phyloP scores from a whole-genome alignment of 441 rosid species.

The Biscutella laevigata region DNA sequence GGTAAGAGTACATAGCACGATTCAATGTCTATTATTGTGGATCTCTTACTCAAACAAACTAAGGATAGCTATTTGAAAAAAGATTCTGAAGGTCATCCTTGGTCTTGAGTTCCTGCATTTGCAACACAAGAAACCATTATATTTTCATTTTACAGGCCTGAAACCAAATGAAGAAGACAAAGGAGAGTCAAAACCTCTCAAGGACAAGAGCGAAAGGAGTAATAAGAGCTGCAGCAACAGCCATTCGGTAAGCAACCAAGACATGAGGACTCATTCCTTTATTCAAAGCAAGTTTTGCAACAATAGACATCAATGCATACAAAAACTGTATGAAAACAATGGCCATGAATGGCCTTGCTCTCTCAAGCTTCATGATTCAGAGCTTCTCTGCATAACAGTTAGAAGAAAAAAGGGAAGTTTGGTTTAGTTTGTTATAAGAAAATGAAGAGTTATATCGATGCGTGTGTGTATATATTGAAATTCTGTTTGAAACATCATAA shows the following conservation, averaged over 20 bases:
- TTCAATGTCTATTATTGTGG: neutral
- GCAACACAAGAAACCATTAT: neutral
- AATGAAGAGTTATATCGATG: neutral
- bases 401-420: neutral
- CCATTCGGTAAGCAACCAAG: conserved; percentile 72
- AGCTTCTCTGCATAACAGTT: conserved; percentile 16
- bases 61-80: conserved; percentile 20
- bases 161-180: neutral
- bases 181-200: conserved; percentile 35
- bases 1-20: neutral
- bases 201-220: conserved; percentile 68
- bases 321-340: conserved; percentile 68
- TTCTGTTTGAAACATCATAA: conserved; percentile 21
- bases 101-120: conserved; percentile 28
- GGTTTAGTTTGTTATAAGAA: neutral
- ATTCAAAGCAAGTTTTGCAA: conserved; percentile 66
- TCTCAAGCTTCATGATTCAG: conserved; percentile 18
- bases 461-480: neutral
- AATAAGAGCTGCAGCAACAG: conserved; percentile 56
- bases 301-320: conserved; percentile 75
- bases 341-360: conserved; percentile 55
- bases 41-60: conserved; percentile 25
- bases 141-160: neutral
- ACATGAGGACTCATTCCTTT: conserved; percentile 78
- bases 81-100: conserved; percentile 20